Percentiles rank a stretch among this genome's conserved stretches.
These are phyloP conservation scores for Zygotorulaspora chibaensis DNA, from an alignment of 805 yeast genomes.

Conservation along the genomic window DNA sequence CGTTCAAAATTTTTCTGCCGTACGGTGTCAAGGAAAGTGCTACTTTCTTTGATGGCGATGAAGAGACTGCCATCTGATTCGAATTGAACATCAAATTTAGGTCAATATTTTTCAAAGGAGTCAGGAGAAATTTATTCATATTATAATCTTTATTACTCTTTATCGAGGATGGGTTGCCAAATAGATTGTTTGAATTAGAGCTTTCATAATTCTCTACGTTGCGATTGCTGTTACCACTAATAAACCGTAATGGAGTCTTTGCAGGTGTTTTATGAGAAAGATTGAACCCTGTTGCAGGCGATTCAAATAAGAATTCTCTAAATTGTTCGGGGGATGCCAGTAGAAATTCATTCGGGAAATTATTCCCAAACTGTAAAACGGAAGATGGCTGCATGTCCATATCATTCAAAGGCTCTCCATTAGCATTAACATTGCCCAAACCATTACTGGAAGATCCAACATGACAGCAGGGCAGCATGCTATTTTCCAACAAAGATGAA, in stretches of 20 bases:
- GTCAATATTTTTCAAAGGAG: constrained; percentile 33
- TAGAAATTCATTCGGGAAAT: constrained; percentile 30
- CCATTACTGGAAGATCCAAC: constrained; percentile 3
- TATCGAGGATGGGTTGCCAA: constrained; percentile 7
- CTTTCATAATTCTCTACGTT: constrained; percentile 4
- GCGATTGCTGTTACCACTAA: constrained; percentile 6
- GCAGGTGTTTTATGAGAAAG: constrained; percentile 35
- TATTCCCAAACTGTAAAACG: constrained; percentile 25
- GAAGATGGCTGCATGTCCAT: constrained; percentile 35
- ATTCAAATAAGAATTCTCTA: constrained; percentile 33
- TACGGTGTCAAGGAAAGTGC: constrained; percentile 33
- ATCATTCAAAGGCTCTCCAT: constrained; percentile 27
- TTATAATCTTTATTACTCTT: not conserved
- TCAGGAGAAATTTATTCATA: constrained; percentile 12
- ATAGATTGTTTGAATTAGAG: constrained; percentile 1
- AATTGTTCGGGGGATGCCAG: constrained; percentile 35
- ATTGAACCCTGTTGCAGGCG: constrained; percentile 31
- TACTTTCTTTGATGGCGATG: constrained; percentile 32
- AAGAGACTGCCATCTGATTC: constrained; percentile 15
- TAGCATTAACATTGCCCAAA: not conserved
- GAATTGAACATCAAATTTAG: constrained; percentile 33
- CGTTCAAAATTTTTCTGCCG: constrained; percentile 31
- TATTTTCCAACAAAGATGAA: constrained; percentile 28
- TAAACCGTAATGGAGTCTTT: constrained; percentile 33
- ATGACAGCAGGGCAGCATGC: constrained; percentile 19